A percentile compares a stretch with the other conserved stretches of the same genome.
These are phyloP conservation scores for Knoxdaviesia capensis DNA, from an alignment of 2,329 filamentous ascomycete species.

Conservation along the genomic window DNA sequence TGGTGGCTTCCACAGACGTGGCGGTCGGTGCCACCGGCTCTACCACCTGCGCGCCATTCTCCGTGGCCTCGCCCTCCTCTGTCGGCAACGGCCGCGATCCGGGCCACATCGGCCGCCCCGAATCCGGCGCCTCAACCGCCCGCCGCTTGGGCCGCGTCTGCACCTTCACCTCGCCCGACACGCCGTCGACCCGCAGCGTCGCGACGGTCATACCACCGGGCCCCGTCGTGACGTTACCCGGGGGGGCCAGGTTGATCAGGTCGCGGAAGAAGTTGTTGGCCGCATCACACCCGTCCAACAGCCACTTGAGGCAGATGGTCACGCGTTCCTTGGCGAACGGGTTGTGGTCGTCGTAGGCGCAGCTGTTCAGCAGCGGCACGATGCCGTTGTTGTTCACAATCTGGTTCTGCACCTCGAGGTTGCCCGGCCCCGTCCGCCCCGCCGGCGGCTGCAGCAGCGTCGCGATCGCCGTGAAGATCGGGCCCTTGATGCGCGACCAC, in stretches of 20 bases:
- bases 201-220: background rate
- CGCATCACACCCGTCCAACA: conserved; percentile 53
- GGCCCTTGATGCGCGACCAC: conserved; percentile 66
- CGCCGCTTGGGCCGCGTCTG: conserved; percentile 17
- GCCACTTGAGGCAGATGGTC: conserved; percentile 71
- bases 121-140: too few species aligned
- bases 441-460: conserved; percentile 71
- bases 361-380: conserved; percentile 73
- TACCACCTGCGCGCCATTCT: too few species aligned
- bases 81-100: too few species aligned
- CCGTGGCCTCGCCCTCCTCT: too few species aligned
- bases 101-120: too few species aligned
- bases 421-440: conserved; percentile 37
- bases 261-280: conserved; percentile 53
- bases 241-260: conserved; percentile 27
- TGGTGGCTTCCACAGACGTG: too few species aligned
- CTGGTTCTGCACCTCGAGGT: conserved; percentile 66
- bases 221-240: conserved; percentile 2
- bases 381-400: conserved; percentile 73
- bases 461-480: conserved; percentile 78
- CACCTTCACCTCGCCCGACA: conserved; percentile 34
- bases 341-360: conserved; percentile 79
- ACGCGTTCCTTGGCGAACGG: conserved; percentile 86
- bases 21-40: too few species aligned
- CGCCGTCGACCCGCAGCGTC: conserved; percentile 26